Evolutionary conservation across 495 filamentous ascomycete genomes (phyloP).

Genomic region (Neurospora sp.): DNA sequence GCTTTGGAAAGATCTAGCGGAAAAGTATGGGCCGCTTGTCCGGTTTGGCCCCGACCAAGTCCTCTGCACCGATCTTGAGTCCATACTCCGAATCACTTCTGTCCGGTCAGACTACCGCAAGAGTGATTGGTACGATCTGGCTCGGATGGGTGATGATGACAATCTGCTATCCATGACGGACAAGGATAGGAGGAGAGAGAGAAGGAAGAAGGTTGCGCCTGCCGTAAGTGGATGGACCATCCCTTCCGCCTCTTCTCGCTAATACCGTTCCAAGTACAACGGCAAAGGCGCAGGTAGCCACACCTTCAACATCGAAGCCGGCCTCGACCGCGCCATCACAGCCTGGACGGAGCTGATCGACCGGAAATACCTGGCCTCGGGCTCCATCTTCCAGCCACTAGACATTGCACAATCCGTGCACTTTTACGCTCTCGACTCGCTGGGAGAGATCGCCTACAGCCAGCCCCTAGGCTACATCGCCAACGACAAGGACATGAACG

Average conservation of each 20-base stretch:
- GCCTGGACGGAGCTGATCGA: conserved; percentile 29
- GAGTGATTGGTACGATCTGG: conserved; percentile 31
- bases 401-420: conserved; percentile 39
- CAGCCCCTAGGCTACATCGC: conserved; percentile 52
- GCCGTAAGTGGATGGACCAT: too few species aligned
- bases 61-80: conserved; percentile 29
- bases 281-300: conserved; percentile 27
- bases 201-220: conserved; percentile 21
- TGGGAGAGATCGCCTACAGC: conserved; percentile 55
- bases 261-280: conserved; percentile 10
- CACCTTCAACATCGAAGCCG: conserved; percentile 33
- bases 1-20: conserved; percentile 2
- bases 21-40: conserved; percentile 16
- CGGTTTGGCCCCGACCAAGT: conserved; percentile 20
- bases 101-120: conserved; percentile 30
- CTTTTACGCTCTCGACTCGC: conserved; percentile 52
- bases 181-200: conserved; percentile 15
- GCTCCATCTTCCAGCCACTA: conserved; percentile 27
- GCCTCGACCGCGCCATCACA: conserved; percentile 34
- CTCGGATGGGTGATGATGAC: conserved; percentile 29
- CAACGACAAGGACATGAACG: conserved; percentile 45
- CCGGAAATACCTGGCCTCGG: conserved; percentile 39
- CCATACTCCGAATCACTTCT: conserved; percentile 28
- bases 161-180: conserved; percentile 26
- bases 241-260: too few species aligned